Evolutionary conservation across 257 asterid genomes (phyloP).

Genomic region (Mitragyna speciosa): DNA sequence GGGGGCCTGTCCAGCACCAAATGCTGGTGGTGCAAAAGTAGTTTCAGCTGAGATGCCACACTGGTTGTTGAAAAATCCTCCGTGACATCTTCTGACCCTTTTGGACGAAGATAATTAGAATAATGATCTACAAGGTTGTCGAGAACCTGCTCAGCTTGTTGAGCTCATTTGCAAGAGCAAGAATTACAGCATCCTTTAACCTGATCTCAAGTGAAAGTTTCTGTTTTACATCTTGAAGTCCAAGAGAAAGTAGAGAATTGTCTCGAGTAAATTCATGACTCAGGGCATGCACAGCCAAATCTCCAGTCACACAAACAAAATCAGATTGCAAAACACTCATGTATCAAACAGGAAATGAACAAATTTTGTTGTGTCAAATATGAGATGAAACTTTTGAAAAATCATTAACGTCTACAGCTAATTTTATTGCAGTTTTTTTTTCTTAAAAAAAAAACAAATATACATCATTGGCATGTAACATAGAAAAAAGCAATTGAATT

Average conservation of each 20-base stretch:
- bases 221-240: slow-evolving; percentile 83
- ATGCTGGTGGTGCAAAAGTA: slow-evolving; percentile 94
- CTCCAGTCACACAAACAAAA: too few relatives aligned
- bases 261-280: too few relatives aligned
- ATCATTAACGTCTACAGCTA: too few relatives aligned
- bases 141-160: slow-evolving; percentile 67
- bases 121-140: slow-evolving; percentile 87
- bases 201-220: slow-evolving; percentile 60
- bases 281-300: too few relatives aligned
- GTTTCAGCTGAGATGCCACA: slow-evolving; percentile 68
- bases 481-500: too few relatives aligned
- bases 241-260: slow-evolving; percentile 33
- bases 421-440: too few relatives aligned
- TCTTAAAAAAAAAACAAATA: too few relatives aligned
- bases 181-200: slow-evolving; percentile 63
- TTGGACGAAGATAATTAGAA: slow-evolving; percentile 65
- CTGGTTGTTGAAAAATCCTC: slow-evolving; percentile 62
- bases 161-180: slow-evolving; percentile 71
- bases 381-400: too few relatives aligned
- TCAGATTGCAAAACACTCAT: too few relatives aligned
- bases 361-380: too few relatives aligned
- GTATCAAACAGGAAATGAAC: too few relatives aligned
- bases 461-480: too few relatives aligned
- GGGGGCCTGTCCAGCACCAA: slow-evolving; percentile 81
- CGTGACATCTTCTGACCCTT: slow-evolving; percentile 41